Evolutionary conservation across 192 early-diverging fungal species (phyloP), one percentile per base, ranked within the genome.

Genomic region (Jimgerdemannia lactiflua): DNA sequence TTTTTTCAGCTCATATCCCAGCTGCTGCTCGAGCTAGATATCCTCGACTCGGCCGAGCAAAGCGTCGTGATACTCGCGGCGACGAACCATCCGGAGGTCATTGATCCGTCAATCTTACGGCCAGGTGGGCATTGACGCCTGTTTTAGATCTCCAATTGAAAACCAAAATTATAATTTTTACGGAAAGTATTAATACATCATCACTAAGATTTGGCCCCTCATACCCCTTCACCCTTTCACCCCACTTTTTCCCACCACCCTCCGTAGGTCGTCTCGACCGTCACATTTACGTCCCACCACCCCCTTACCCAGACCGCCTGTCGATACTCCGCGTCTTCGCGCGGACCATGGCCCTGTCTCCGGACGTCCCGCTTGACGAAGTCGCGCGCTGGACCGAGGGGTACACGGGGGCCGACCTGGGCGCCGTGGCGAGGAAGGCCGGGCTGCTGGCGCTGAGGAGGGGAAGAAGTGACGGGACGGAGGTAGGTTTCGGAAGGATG

Each of bases 41-140:
- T 73, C 29, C 84, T 94, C 17, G 78, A 82, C 41, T 78, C 75
- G 11, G 71, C 81, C 3, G 80, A 85, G n/a, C 77, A 82, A 14
- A 79, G 79, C 10, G 91, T 97, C 7, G 86, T 95, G 20, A 74
- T 99, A 0, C 77, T 99, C 67, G 94, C 91, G 0, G 96, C 97
- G 4, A 98, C 97, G 2, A 99, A 98, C 70, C 90, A 92, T 70
- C 91, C 89, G 4, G 79, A 86, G 54, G 67, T 85, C 4, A 92
- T 99, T 71, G 96, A 96, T 75, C 20, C 80, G 17, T 85, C 92
- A 4, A 87, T 99, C 42, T 73, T 97, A 67, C 79, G 95, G 42
- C 87, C 96, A n/a, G 96, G 91, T 88, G 78, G n/a, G n/a, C n/a
- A n/a, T n/a, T n/a, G n/a, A n/a, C n/a, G n/a, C n/a, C n/a, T n/a